phyloP scores from a whole-genome alignment of 1,284 basidiomycete species.

The Boletus putidus region DNA sequence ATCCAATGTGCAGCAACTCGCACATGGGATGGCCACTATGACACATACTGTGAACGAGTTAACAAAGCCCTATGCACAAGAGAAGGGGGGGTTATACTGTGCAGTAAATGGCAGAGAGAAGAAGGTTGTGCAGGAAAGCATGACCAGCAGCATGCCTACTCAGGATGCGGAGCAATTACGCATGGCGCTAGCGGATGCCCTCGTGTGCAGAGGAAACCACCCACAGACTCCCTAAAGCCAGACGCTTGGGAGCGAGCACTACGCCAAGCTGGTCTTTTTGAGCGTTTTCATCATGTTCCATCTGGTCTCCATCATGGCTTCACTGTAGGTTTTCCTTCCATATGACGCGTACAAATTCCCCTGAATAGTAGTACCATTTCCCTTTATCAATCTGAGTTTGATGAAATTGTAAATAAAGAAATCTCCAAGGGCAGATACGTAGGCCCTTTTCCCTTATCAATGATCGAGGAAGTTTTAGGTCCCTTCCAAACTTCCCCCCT shows the following conservation, averaged over 20 bases:
- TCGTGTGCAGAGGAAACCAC: neutral
- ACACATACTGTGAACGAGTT: neutral
- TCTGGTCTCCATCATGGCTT: neutral
- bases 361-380: neutral
- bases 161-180: neutral
- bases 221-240: neutral
- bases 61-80: neutral
- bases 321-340: neutral
- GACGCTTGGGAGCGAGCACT: neutral
- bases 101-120: neutral
- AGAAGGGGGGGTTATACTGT: neutral
- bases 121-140: neutral
- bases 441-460: neutral
- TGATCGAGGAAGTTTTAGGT: neutral
- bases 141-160: neutral
- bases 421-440: neutral
- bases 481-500: neutral
- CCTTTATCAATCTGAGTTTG: neutral
- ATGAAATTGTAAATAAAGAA: neutral
- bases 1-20: neutral
- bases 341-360: neutral
- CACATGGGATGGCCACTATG: neutral
- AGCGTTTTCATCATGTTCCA: fast-evolving
- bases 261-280: too few relatives aligned
- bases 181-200: neutral